Base-by-base conservation (phyloP, 345 rosid species). In the Viola odorata region DNA sequence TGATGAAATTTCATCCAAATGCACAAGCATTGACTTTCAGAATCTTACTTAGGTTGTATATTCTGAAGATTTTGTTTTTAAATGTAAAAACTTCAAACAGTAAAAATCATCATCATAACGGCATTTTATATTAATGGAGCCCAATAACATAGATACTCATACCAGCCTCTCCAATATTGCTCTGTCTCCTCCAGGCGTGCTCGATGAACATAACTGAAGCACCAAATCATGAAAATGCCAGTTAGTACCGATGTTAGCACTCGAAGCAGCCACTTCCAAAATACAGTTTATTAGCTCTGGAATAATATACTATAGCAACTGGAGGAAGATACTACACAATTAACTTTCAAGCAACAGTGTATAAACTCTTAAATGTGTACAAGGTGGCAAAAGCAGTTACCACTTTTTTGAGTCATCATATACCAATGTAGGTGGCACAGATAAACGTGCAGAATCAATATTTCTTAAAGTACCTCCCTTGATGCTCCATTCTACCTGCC, bases 111-210 rank as follows among this genome's bases (percentile, higher is more conserved):
- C n/a, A n/a, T n/a, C n/a, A n/a, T n/a, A n/a, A n/a, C n/a, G n/a
- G 32, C 32, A 23, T 23, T 23, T 23, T 41, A 49, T 16, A 8
- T 10, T 12, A 52, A 5, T 10, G 32, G 6, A 41, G 16, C 9
- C 17, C 17, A 62, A 32, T 41, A 53, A 48, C 15, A 14, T 13
- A 16, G 39, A 53, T 32, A 71, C 40, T 64, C 66, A 71, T 85
- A 94, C 96, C 99, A 90, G 78, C 87, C 89, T 82, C 78, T 90
- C 99, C 99, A 94, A 71, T 90, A 88, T 76, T 94, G 83, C 64
- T 94, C 99, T 57, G 97, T 90, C 80, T 84, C 86, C 71, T 74
- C 89, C 47, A 94, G 65, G 42, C 65, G 78, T 52, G 99, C 70
- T 58, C 96, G 82, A 66, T 87, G 76, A 53, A 85, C 81, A 58